These are phyloP conservation scores for Sechiopsis laciniata DNA, from an alignment of 306 rosid genomes.

Conservation along the genomic window DNA sequence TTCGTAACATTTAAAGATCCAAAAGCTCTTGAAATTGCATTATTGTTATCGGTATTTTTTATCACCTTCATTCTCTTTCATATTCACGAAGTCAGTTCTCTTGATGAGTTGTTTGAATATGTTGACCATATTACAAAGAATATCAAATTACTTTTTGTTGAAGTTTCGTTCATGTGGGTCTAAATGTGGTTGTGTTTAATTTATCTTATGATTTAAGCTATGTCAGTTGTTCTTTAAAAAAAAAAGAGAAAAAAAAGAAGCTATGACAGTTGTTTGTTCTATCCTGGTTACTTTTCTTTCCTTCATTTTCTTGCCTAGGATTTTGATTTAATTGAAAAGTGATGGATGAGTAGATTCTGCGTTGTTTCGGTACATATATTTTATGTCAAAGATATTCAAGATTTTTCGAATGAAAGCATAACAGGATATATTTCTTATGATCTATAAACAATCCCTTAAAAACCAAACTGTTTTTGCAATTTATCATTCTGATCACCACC, in stretches of 20 bases:
- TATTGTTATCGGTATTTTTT: slow-evolving; percentile 63
- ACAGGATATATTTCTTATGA: background rate
- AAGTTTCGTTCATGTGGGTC: slow-evolving; percentile 1
- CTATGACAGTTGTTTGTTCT: background rate
- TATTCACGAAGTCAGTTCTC: slow-evolving; percentile 16
- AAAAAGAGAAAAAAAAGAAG: background rate
- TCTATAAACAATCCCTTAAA: background rate
- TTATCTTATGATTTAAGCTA: background rate
- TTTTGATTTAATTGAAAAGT: slow-evolving; percentile 3
- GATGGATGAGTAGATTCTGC: background rate
- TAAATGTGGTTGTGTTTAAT: background rate
- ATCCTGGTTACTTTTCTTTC: background rate
- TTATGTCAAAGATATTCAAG: background rate
- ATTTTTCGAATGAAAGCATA: background rate
- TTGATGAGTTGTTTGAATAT: background rate
- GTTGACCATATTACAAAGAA: background rate
- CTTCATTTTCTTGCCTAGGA: background rate
- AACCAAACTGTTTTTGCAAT: background rate
- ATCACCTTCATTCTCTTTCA: slow-evolving; percentile 25
- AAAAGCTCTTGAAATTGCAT: slow-evolving; percentile 87
- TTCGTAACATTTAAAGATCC: slow-evolving; percentile 89
- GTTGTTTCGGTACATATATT: background rate
- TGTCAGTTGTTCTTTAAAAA: background rate
- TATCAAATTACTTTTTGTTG: background rate
- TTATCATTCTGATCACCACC: background rate